phyloP scores from a whole-genome alignment of 176 grass and related monocot genomes.

The Carex cristatella region DNA sequence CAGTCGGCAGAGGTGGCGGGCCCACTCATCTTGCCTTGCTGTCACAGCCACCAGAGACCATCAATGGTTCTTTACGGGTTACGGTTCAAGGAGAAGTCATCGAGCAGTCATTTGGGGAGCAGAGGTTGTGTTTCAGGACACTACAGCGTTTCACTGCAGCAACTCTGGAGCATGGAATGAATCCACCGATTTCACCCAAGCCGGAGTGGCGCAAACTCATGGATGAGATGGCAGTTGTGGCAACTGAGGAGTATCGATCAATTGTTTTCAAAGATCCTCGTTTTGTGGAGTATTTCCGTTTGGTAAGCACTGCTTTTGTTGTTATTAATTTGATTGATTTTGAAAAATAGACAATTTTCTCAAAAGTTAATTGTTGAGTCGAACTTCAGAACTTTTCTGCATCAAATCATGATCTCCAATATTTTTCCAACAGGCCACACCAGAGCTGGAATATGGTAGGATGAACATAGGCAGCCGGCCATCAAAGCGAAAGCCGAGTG shows the following conservation, averaged over 20 bases:
- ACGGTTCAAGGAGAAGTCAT: conserved; percentile 92
- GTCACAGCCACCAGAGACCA: conserved; percentile 79
- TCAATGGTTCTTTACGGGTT: conserved; percentile 75
- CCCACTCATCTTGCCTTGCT: conserved; percentile 82
- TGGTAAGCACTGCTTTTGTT: conserved; percentile 33
- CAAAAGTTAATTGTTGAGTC: not conserved
- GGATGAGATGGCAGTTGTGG: conserved; percentile 72
- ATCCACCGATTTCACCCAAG: conserved; percentile 62
- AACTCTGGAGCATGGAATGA: conserved; percentile 87
- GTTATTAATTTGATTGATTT: not conserved
- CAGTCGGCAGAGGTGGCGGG: conserved; percentile 71
- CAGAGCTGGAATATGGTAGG: conserved; percentile 64
- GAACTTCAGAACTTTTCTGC: not conserved
- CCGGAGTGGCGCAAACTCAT: conserved; percentile 70
- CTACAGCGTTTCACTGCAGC: conserved; percentile 79
- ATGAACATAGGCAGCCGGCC: conserved; percentile 94
- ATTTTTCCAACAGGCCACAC: conserved; percentile 44
- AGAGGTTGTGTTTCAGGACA: conserved; percentile 68
- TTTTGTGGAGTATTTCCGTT: conserved; percentile 85
- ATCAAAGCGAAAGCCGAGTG: conserved; percentile 61
- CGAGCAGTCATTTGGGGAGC: conserved; percentile 75
- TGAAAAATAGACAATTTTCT: not conserved
- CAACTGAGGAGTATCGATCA: conserved; percentile 63
- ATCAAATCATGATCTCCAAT: not conserved
- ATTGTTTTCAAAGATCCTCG: conserved; percentile 52